phyloP scores from a whole-genome alignment of 371 early-diverging fungal genomes.

The Lichtheimia ornata region DNA sequence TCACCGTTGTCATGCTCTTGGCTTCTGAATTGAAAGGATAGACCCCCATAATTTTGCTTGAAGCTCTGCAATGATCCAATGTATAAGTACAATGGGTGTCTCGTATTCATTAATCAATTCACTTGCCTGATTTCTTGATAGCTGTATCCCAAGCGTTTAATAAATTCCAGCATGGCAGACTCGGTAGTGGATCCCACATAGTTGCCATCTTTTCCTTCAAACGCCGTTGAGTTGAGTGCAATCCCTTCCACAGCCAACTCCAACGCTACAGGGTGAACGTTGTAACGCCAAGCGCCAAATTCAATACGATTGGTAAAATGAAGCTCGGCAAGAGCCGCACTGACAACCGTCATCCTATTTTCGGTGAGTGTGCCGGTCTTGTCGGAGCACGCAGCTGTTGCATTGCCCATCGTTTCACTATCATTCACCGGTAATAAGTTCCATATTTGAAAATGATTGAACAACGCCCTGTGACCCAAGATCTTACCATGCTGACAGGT shows the following conservation, averaged over 20 bases:
- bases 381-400: conserved; percentile 84
- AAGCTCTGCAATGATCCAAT: neutral
- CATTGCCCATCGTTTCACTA: conserved; percentile 86
- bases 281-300: conserved; percentile 37
- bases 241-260: conserved; percentile 45
- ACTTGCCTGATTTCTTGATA: conserved; percentile 27
- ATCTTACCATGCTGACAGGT: conserved; percentile 65
- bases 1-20: conserved; percentile 61
- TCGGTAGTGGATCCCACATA: conserved; percentile 45
- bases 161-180: conserved; percentile 71
- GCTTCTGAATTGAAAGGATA: conserved; percentile 61
- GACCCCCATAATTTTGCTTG: conserved; percentile 26
- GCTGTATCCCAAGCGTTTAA: conserved; percentile 41
- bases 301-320: conserved; percentile 13
- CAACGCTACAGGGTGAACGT: conserved; percentile 26
- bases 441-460: too few relatives aligned
- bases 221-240: conserved; percentile 77
- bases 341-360: conserved; percentile 86
- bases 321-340: conserved; percentile 36
- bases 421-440: neutral
- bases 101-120: too few relatives aligned
- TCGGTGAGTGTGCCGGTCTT: conserved; percentile 86
- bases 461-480: too few relatives aligned
- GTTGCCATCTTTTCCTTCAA: conserved; percentile 55
- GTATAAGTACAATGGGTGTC: too few relatives aligned